Evolutionary conservation across 331 rosid species (phyloP).

Genomic region (Saraca asoca): DNA sequence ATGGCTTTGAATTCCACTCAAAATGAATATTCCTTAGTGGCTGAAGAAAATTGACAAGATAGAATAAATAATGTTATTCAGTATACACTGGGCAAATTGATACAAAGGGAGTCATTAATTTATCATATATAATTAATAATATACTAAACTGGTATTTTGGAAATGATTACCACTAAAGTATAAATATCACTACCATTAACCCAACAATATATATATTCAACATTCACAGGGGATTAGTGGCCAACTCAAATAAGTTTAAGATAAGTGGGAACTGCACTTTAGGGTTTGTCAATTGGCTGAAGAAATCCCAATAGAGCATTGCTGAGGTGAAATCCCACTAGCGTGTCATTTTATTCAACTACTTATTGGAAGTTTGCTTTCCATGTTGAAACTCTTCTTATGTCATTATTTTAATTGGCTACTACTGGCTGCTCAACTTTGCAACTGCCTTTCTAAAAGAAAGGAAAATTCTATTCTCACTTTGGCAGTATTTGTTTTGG

Average conservation of each 20-base stretch:
- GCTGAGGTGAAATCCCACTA: conserved; percentile 38
- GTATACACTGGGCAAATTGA: neutral
- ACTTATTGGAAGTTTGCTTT: conserved; percentile 17
- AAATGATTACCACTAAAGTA: no score
- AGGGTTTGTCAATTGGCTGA: conserved; percentile 31
- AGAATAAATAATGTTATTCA: neutral
- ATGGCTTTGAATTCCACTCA: conserved; percentile 6
- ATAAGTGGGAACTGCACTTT: conserved; percentile 41
- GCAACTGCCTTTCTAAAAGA: conserved; percentile 38
- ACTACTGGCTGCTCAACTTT: conserved; percentile 24
- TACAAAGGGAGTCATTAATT: no score
- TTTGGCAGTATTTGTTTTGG: no score
- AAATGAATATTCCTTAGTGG: conserved; percentile 28
- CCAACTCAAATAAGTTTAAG: conserved; percentile 20
- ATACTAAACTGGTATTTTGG: no score
- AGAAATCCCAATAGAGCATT: conserved; percentile 25
- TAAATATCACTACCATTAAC: no score
- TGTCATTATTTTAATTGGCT: conserved; percentile 34
- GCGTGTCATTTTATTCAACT: neutral
- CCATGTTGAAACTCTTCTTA: conserved; percentile 8
- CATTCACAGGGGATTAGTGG: no score
- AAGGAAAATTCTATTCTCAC: conserved; percentile 23
- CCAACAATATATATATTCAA: no score
- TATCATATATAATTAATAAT: no score
- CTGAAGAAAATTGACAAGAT: conserved; percentile 20